Conservation (phyloP, 2,329 filamentous ascomycete genomes). For the Didymella sp. region DNA sequence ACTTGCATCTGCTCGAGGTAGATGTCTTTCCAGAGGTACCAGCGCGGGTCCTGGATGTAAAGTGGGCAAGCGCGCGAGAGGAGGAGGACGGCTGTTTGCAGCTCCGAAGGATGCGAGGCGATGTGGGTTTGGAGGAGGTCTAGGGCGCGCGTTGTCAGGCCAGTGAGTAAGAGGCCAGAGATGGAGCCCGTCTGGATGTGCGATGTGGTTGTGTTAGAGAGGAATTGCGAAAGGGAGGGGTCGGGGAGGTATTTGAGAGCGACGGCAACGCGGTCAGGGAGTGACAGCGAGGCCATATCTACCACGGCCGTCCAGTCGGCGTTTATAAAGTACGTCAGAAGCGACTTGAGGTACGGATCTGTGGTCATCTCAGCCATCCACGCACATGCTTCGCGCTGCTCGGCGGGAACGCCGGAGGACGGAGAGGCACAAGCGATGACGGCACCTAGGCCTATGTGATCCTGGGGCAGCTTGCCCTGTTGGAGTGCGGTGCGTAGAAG, state of each 20-base stretch:
- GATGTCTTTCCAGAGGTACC: slow-evolving; percentile 77
- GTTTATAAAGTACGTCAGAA: slow-evolving; percentile 78
- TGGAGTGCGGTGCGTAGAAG: slow-evolving; percentile 73
- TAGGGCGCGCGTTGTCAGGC: slow-evolving; percentile 74
- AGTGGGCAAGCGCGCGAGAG: slow-evolving; percentile 76
- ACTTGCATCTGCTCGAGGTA: slow-evolving; percentile 74
- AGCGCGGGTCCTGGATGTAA: slow-evolving; percentile 79
- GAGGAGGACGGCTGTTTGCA: slow-evolving; percentile 79
- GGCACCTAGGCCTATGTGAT: slow-evolving; percentile 57
- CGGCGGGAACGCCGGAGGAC: slow-evolving; percentile 55
- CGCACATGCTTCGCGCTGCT: slow-evolving; percentile 67
- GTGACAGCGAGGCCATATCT: slow-evolving; percentile 73
- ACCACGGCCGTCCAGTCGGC: slow-evolving; percentile 78
- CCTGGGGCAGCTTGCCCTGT: slow-evolving; percentile 66
- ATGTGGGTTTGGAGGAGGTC: slow-evolving; percentile 80
- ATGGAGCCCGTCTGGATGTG: slow-evolving; percentile 73
- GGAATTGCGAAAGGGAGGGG: slow-evolving; percentile 53
- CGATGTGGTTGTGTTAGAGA: slow-evolving; percentile 62
- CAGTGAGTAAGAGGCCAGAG: slow-evolving; percentile 78
- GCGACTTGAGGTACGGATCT: slow-evolving; percentile 80
- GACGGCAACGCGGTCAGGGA: slow-evolving; percentile 76
- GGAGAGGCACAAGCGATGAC: slow-evolving; percentile 56
- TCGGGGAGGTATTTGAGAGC: slow-evolving; percentile 75
- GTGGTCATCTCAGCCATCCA: slow-evolving; percentile 70
- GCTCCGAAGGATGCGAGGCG: slow-evolving; percentile 71